phyloP scores from a whole-genome alignment of 2,329 filamentous ascomycete species.

The Meredithiella fracta region DNA sequence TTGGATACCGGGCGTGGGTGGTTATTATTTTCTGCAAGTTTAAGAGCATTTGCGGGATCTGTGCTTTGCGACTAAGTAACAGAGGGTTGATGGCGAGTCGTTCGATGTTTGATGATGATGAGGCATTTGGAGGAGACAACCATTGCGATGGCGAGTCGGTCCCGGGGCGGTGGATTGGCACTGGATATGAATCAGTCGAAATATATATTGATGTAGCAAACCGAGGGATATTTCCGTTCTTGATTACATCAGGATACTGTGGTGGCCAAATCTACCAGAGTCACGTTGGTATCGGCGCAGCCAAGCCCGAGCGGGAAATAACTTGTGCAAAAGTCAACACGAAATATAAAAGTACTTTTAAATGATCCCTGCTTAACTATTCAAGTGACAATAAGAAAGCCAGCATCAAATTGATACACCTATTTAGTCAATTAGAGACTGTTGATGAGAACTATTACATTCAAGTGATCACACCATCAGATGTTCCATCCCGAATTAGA shows the following conservation, averaged over 20 bases:
- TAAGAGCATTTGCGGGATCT: not conserved
- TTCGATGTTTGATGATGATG: not conserved
- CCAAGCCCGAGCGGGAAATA: too few relatives aligned
- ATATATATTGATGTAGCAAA: not conserved
- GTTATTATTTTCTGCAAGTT: not conserved
- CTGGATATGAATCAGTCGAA: not conserved
- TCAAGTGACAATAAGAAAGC: too few relatives aligned
- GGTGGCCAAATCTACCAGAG: too few relatives aligned
- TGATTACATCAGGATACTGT: not conserved
- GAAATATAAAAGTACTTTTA: too few relatives aligned
- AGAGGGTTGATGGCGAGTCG: not conserved
- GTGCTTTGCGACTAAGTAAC: not conserved
- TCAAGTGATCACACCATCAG: too few relatives aligned
- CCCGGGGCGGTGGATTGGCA: not conserved
- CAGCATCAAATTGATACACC: too few relatives aligned
- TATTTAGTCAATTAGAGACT: too few relatives aligned
- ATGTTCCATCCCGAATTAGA: too few relatives aligned
- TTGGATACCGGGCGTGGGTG: not conserved
- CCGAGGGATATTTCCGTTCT: not conserved
- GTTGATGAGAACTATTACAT: too few relatives aligned
- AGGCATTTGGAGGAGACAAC: not conserved
- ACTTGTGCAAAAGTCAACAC: too few relatives aligned
- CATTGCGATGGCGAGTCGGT: not conserved
- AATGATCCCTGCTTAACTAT: too few relatives aligned
- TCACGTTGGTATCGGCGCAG: too few relatives aligned